Percentiles rank a stretch among this genome's conserved stretches.
Conservation (phyloP, 495 filamentous ascomycete species). For the Aspergillus carlsbadensis region DNA sequence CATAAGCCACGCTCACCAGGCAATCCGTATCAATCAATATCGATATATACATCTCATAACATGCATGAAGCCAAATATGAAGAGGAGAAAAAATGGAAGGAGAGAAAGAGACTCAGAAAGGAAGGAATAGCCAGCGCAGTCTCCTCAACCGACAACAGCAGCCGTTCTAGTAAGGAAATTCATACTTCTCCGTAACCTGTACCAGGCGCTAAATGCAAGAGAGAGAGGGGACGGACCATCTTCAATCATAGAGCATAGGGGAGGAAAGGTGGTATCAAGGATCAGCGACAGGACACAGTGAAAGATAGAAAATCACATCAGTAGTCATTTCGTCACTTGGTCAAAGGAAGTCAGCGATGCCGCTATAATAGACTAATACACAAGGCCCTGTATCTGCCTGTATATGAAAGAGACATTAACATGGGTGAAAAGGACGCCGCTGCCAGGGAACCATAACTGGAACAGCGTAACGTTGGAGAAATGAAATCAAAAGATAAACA, state of each 20-base stretch:
- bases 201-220: not conserved
- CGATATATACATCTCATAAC: constrained; percentile 6
- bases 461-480: constrained; percentile 24
- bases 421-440: constrained; percentile 26
- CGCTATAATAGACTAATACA: constrained; percentile 31
- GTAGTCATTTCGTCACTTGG: constrained; percentile 26
- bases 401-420: constrained; percentile 27
- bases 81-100: too few relatives aligned
- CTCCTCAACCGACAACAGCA: not conserved
- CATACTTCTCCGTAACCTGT: constrained; percentile 4
- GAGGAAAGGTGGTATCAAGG: not conserved
- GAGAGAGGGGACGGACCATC: not conserved
- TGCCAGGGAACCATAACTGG: constrained; percentile 45
- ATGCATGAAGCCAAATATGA: not conserved
- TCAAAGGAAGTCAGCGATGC: constrained; percentile 18
- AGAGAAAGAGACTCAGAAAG: not conserved
- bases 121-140: not conserved
- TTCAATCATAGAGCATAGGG: not conserved
- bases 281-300: not conserved
- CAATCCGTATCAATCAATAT: not conserved
- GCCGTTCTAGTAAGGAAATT: constrained; percentile 7
- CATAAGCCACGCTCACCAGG: not conserved
- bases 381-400: constrained; percentile 26
- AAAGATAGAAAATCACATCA: constrained; percentile 12
- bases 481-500: constrained; percentile 20